Evolutionary conservation across 2,329 filamentous ascomycete species (phyloP), one percentile per base, ranked within the genome.

Genomic region (Pseudocercospora pini-densiflorae): DNA sequence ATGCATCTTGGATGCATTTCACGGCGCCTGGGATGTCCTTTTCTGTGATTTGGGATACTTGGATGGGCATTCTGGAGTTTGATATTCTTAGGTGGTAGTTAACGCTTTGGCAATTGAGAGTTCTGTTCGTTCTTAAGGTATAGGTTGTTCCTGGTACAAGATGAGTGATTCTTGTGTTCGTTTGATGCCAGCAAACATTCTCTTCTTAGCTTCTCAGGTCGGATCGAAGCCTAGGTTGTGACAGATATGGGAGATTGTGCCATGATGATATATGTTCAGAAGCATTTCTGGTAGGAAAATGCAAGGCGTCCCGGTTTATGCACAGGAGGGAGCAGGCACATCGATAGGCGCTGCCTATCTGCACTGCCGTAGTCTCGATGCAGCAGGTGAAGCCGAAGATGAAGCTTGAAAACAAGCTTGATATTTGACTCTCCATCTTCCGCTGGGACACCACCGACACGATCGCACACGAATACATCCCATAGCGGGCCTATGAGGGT

Each of bases 1-100:
- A 91, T 0, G 88, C 88, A 71, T 85, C 81, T 73, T 92, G 89
- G 57, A 91, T 88, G 53, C 87, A 89, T 45, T 85, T 83, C 59
- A 91, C 86, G 23, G 87, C 88, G 7, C 85, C 87, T 27, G 88
- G 84, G 61, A 91, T 90, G 70, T 91, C 89, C 58, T 77, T 74
- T 70, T 87, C 81, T 1, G 82, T 83, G 72, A 91, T 83, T 8
- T 80, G 82, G 4, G 82, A 79, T 64, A 91, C 84, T 68, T 85
- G 76, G 74, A 90, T 84, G 8, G 71, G 72, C 73, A 74, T 73
- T 10, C 4, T 66, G 57, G 33, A 19, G 8, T 19, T 12, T 36
- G 14, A 3, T 1, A 21, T 2, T 21, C 12, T 31, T 1, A 16
- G 51, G 27, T 19, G 10, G 27, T 7, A 7, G 12, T 16, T 31